Base-by-base conservation (phyloP, 2,329 filamentous ascomycete species). In the Epichloe festucae region DNA sequence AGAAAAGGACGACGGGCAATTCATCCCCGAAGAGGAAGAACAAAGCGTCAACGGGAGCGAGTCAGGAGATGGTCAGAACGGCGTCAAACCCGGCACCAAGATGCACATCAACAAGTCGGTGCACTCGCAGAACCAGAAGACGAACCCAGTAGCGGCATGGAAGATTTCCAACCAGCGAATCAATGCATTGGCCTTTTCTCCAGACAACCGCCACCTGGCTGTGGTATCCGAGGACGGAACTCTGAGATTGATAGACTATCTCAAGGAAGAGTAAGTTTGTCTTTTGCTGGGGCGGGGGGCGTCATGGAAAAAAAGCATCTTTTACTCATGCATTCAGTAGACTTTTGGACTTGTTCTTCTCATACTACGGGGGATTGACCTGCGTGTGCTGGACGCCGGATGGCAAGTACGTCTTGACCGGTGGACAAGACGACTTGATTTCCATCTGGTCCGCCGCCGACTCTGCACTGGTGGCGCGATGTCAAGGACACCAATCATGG, bases 331-430 rank as follows among this genome's bases (percentile, higher is more conserved):
- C 8, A 12, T 35, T 11, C 31, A 11, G 2, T 31, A 93, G 87
- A 60, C 75, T 97, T n/a, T 73, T 93, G 12, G 88, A 91, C 61
- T 73, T 95, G 44, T 96, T 88, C 67, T 82, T 85, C 60, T 88
- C 88, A 51, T 98, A 96, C 70, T 98, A 96, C 61, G 93, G 93
- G 91, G 91, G 89, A 3, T 76, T 98, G 55, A 86, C 86, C 44
- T 95, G 89, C 63, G 89, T 96, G 2, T 95, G 89, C 69, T 98
- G 93, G 93, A 96, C 91, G 6, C 93, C 93, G 10, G 93, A 98
- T 63, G 90, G 89, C 49, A 91, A 94, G 65, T 98, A 97, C 66
- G 83, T 98, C 49, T 75, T 98, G 17, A 96, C 93, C 0, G 93
- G 93, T 49, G 90, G 93, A 4, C 91, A 97, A 68, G 93, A 98